Evolutionary conservation across 2,329 filamentous ascomycete species (phyloP).

Genomic region (Exserohilum rostratum): DNA sequence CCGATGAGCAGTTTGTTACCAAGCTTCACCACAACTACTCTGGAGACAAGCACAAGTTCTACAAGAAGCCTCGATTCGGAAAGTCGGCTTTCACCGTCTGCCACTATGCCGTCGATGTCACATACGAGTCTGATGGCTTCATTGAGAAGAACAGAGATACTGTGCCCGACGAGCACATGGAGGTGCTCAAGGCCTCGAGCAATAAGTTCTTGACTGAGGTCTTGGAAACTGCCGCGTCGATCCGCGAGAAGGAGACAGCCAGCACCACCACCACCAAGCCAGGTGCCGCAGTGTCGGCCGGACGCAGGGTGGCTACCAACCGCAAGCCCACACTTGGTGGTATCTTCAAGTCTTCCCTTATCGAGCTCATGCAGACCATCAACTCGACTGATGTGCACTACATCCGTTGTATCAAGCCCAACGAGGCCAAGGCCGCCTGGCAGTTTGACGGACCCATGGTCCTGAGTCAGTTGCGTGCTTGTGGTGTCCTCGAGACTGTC

Average conservation of each 20-base stretch:
- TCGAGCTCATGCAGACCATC: constrained; percentile 97
- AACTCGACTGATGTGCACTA: constrained; percentile 98
- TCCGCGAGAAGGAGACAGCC: constrained; percentile 83
- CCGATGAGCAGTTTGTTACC: constrained; percentile 93
- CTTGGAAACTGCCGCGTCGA: constrained; percentile 80
- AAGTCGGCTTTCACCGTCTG: constrained; percentile 98
- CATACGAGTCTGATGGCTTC: constrained; percentile 98
- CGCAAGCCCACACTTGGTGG: constrained; percentile 96
- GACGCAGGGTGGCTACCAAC: constrained; percentile 89
- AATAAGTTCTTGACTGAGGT: constrained; percentile 87
- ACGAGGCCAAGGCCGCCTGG: constrained; percentile 95
- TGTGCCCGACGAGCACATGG: constrained; percentile 97
- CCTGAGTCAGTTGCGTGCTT: constrained; percentile 92
- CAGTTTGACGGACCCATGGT: constrained; percentile 99
- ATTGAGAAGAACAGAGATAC: constrained; percentile 99
- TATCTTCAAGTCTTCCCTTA: constrained; percentile 97
- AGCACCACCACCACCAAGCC: constrained; percentile 73
- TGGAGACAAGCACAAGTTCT: constrained; percentile 90
- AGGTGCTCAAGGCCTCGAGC: constrained; percentile 80
- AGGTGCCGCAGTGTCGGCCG: constrained; percentile 64
- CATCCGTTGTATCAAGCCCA: constrained; percentile 98
- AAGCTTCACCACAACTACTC: constrained; percentile 96
- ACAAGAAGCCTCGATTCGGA: constrained; percentile 97
- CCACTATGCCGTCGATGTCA: constrained; percentile 97
- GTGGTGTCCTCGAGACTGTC: constrained; percentile 97